phyloP scores from a whole-genome alignment of 1,284 basidiomycete genomes.

The Apiotrichum montevideense region DNA sequence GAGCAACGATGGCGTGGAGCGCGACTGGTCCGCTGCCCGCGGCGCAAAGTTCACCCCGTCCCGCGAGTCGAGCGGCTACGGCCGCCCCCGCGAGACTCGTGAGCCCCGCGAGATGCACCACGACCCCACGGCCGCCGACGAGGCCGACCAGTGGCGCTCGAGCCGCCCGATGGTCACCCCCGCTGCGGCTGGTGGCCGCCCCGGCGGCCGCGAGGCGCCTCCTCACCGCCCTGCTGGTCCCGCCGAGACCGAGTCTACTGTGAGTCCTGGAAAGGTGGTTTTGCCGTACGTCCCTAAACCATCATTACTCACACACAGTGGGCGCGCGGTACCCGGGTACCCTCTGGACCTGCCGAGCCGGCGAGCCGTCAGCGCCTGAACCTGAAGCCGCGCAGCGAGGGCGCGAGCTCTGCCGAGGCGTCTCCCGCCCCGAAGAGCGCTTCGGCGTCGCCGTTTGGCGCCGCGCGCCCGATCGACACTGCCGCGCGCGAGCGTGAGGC shows the following conservation, averaged over 20 bases:
- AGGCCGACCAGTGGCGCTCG: slow-evolving; percentile 51
- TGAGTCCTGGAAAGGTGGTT: slow-evolving; percentile 19
- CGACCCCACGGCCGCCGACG: slow-evolving; percentile 45
- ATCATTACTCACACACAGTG: slow-evolving; percentile 27
- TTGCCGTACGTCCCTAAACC: too few species aligned
- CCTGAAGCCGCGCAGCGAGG: slow-evolving; percentile 61
- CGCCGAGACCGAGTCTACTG: slow-evolving; percentile 65
- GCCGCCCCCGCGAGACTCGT: slow-evolving; percentile 1
- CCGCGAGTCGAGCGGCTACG: slow-evolving; percentile 36
- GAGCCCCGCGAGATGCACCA: slow-evolving; percentile 11
- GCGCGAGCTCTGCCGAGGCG: not conserved
- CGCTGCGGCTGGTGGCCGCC: slow-evolving; percentile 9
- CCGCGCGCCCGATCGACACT: slow-evolving; percentile 84
- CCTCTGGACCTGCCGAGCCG: slow-evolving; percentile 67
- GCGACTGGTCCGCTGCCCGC: slow-evolving; percentile 48
- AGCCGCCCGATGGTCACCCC: slow-evolving; percentile 31
- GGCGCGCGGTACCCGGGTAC: slow-evolving; percentile 48
- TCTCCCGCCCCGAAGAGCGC: slow-evolving; percentile 39
- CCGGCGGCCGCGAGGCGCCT: slow-evolving; percentile 21
- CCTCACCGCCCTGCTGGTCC: slow-evolving; percentile 29
- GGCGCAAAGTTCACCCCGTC: slow-evolving; percentile 47
- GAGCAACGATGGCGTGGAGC: slow-evolving; percentile 19
- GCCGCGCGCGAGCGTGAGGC: slow-evolving; percentile 62
- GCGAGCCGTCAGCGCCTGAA: slow-evolving; percentile 70
- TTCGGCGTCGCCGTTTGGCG: slow-evolving; percentile 72